Conservation (phyloP, 176 grass and related monocot species). For the Cymbopogon citratus region DNA sequence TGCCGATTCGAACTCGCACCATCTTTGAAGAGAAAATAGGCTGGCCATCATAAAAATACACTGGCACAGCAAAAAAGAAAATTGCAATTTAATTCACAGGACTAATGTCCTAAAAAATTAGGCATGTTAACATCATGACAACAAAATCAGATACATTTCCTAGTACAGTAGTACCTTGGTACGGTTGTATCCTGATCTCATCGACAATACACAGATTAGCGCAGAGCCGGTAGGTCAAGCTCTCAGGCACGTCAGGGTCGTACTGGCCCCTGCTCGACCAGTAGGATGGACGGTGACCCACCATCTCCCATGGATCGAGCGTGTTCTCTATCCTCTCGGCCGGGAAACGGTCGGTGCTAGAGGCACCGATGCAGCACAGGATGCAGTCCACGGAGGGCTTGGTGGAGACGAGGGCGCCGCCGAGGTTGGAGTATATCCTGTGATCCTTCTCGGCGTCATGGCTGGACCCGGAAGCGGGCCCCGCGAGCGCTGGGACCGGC, state of each 20-base stretch:
- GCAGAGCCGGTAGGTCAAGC: conserved; percentile 52
- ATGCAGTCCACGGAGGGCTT: conserved; percentile 43
- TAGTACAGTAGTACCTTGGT: no score
- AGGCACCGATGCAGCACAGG: conserved; percentile 54
- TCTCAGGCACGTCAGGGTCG: conserved; percentile 44
- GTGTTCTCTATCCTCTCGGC: conserved; percentile 72
- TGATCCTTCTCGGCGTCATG: conserved; percentile 42
- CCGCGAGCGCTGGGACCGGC: not conserved
- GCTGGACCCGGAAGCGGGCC: conserved; percentile 36
- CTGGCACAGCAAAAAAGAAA: conserved; percentile 33
- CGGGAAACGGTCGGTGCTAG: conserved; percentile 81
- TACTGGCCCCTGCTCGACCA: conserved; percentile 71
- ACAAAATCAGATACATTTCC: not conserved
- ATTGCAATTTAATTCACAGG: not conserved
- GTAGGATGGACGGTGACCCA: conserved; percentile 47
- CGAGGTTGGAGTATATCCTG: conserved; percentile 55
- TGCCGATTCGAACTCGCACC: conserved; percentile 56
- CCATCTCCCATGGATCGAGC: conserved; percentile 36
- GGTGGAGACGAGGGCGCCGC: conserved; percentile 36
- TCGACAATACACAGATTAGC: conserved; percentile 47
- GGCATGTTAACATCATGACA: not conserved
- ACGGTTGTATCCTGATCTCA: conserved; percentile 64
- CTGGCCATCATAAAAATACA: conserved; percentile 35
- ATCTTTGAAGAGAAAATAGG: conserved; percentile 65
- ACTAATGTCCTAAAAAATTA: not conserved